phyloP scores from a whole-genome alignment of 2,329 filamentous ascomycete species.

The Talaromyces funiculosus region DNA sequence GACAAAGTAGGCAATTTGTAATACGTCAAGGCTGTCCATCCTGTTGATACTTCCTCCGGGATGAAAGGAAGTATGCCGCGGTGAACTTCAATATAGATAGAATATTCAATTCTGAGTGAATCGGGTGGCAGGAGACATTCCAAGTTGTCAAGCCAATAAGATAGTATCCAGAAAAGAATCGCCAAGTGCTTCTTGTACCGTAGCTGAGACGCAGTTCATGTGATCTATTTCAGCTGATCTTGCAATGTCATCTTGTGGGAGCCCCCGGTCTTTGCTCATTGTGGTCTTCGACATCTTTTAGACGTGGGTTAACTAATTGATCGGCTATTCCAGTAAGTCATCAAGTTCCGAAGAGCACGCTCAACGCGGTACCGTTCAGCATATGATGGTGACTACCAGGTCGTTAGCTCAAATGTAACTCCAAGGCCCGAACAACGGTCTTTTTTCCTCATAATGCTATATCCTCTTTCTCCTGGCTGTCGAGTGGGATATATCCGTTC shows the following conservation, averaged over 20 bases:
- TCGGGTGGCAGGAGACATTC: too few relatives aligned
- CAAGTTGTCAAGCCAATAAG: too few relatives aligned
- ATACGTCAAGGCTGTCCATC: too few relatives aligned
- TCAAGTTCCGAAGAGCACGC: not conserved
- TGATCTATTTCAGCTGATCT: constrained; percentile 3
- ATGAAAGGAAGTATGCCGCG: not conserved
- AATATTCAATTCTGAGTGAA: not conserved
- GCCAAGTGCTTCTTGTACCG: constrained; percentile 4
- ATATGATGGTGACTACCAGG: constrained; percentile 6
- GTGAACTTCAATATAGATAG: not conserved
- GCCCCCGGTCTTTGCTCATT: too few relatives aligned
- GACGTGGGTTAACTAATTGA: not conserved
- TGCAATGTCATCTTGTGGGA: not conserved
- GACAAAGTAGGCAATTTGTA: too few relatives aligned
- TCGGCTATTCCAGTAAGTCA: constrained; percentile 8
- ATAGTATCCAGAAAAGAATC: not conserved
- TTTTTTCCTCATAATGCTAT: too few relatives aligned
- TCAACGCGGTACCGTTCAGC: not conserved
- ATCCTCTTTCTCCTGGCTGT: too few relatives aligned
- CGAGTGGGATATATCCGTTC: not conserved
- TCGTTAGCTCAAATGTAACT: not conserved
- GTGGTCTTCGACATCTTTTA: not conserved
- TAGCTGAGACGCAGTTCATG: constrained; percentile 1
- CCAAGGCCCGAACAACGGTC: not conserved
- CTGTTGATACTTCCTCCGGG: too few relatives aligned